A percentile compares a stretch with the other conserved stretches of the same genome.
Conservation (phyloP, 139 green algal genomes). For the Mesotaenium endlicherianum region DNA sequence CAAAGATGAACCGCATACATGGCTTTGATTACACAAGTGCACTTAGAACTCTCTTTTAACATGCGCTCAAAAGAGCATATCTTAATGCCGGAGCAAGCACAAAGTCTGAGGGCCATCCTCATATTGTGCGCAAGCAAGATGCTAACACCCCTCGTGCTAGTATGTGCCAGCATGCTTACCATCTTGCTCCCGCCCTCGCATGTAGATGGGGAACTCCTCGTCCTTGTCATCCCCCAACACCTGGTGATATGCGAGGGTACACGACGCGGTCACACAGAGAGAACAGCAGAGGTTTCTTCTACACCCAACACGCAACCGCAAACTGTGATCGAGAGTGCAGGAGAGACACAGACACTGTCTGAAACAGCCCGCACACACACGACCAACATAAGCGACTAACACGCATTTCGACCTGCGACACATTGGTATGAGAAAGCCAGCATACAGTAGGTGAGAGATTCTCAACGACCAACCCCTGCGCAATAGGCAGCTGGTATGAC, state of each 20-base stretch:
- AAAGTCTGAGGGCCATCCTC: background rate
- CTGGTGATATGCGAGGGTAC: background rate
- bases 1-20: too few relatives aligned
- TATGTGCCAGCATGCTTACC: too few relatives aligned
- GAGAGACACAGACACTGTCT: background rate
- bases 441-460: too few relatives aligned
- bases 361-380: too few relatives aligned
- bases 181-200: background rate
- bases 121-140: background rate
- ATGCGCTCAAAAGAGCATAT: background rate
- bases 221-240: constrained; percentile 19
- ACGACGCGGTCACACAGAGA: background rate
- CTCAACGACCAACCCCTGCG: too few relatives aligned
- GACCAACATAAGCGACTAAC: too few relatives aligned
- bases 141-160: background rate
- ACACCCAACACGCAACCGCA: too few relatives aligned
- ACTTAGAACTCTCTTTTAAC: background rate
- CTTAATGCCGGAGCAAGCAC: background rate
- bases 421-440: too few relatives aligned
- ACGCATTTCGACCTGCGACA: too few relatives aligned
- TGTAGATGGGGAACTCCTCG: constrained; percentile 40
- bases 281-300: background rate
- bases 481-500: too few relatives aligned
- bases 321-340: background rate
- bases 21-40: too few relatives aligned